Conservation (phyloP, 352 stramenopile species). For the Globisporangium alternatum region DNA sequence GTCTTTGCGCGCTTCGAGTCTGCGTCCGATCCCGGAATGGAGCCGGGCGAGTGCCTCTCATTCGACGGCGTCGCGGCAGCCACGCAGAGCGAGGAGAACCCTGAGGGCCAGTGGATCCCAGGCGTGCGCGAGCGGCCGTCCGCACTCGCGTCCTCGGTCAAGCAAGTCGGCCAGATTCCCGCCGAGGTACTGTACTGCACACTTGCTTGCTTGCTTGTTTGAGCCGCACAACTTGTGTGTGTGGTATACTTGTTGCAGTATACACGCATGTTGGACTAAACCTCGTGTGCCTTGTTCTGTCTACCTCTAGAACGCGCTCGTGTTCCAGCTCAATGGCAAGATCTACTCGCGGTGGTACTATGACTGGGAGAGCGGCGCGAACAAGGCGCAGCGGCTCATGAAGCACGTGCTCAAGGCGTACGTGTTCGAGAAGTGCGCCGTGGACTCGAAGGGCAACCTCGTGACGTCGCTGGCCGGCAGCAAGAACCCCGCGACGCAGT, state of each 20-base stretch:
- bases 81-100: slow-evolving; percentile 53
- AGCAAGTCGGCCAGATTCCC: slow-evolving; percentile 9
- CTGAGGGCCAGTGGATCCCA: slow-evolving; percentile 57
- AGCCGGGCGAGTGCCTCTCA: slow-evolving; percentile 42
- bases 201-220: neutral
- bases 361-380: slow-evolving; percentile 41
- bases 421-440: slow-evolving; percentile 35
- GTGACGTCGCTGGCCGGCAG: slow-evolving; percentile 17
- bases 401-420: slow-evolving; percentile 44
- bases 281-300: neutral
- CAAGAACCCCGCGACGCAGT: slow-evolving; percentile 19
- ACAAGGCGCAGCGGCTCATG: slow-evolving; percentile 43
- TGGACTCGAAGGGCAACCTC: slow-evolving; percentile 38
- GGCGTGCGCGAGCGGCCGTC: slow-evolving; percentile 44
- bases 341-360: slow-evolving; percentile 51
- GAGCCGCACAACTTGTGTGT: neutral
- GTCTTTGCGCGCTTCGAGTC: slow-evolving; percentile 38
- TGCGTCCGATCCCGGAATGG: slow-evolving; percentile 25
- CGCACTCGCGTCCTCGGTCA: slow-evolving; percentile 16
- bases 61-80: slow-evolving; percentile 30
- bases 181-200: slow-evolving; percentile 10
- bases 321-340: slow-evolving; percentile 37
- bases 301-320: slow-evolving; percentile 17
- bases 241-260: neutral
- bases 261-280: neutral